Base-by-base conservation (phyloP, 305 asterid genomes). In the Nicotiana rustica region DNA sequence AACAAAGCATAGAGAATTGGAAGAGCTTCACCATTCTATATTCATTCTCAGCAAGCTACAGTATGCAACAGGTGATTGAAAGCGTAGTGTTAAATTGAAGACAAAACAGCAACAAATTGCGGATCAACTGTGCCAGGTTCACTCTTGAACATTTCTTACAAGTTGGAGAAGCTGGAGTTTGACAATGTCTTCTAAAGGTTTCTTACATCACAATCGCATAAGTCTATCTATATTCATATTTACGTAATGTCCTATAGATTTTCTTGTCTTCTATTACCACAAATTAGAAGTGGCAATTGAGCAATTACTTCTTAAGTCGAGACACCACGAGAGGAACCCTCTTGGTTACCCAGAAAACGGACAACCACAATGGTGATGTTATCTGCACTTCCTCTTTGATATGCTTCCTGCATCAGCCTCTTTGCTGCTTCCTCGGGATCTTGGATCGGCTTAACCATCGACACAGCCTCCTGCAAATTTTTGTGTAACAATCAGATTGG, bases 401-500 rank as follows among this genome's bases (percentile, higher is more conserved):
- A 81, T 33, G 98, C 98, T 85, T 94, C 98, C 76, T 91, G 98
- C 97, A 92, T 86, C 81, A 94, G 88, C 86, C 96, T 87, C 76
- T 92, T 94, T 3, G 98, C 98, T 3, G 96, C 96, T 64, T 92
- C 98, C 88, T 94, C 96, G 1, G 98, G 97, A 36, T 92, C 97
- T 81, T 87, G 85, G 52, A 94, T 88, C n/a, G 94, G 93, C 88
- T 89, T 91, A 44, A 87, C 89, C 98, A 94, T 91, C 3, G 93
- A 82, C 19, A 94, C 98, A 61, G 98, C 98, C 85, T 94, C 98
- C 97, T 93, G 89, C 33, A 60, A 62, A 61, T 67, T 18, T 29
- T n/a, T 62, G n/a, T 49, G 62, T 49, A 49, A 52, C 15, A 65
- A 7, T 29, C 17, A 21, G 52, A 12, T 0, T 13, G 62, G 0